Conservation (phyloP, 257 asterid species). For the Penstemon newberryi region DNA sequence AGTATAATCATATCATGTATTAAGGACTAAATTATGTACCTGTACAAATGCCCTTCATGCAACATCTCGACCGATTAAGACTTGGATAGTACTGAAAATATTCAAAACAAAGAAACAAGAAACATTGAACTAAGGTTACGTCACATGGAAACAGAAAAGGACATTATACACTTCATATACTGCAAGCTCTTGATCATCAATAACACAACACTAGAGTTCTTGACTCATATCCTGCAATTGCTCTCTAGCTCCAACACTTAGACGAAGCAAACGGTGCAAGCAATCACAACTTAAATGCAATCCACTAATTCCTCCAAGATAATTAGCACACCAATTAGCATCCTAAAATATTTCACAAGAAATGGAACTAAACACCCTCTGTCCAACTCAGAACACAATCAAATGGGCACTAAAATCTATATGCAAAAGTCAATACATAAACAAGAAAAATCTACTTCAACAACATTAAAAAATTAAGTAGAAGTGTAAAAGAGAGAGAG, state of each 20-base stretch:
- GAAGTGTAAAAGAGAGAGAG: background rate
- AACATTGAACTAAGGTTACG: background rate
- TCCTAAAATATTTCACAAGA: background rate
- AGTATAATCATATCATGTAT: background rate
- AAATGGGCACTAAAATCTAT: background rate
- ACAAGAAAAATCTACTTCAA: background rate
- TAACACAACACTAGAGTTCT: background rate
- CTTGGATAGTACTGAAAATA: constrained; percentile 92
- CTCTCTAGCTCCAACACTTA: background rate
- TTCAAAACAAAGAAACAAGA: constrained; percentile 22
- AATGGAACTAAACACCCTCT: background rate
- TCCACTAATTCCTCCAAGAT: constrained; percentile 1
- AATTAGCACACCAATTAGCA: constrained; percentile 5
- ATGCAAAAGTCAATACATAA: background rate
- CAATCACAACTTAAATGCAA: constrained; percentile 5
- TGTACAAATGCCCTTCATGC: constrained; percentile 98
- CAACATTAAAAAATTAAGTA: background rate
- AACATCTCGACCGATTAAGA: constrained; percentile 94
- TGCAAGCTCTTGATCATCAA: constrained; percentile 12
- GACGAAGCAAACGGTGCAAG: background rate
- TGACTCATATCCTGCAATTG: constrained; percentile 6
- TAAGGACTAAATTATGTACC: constrained; percentile 47
- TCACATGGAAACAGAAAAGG: constrained; percentile 11
- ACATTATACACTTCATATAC: constrained; percentile 10
- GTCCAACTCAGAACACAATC: constrained; percentile 14